Evolutionary conservation across 805 yeast genomes (phyloP).

Genomic region (Saccharomyces kudriavzevii): DNA sequence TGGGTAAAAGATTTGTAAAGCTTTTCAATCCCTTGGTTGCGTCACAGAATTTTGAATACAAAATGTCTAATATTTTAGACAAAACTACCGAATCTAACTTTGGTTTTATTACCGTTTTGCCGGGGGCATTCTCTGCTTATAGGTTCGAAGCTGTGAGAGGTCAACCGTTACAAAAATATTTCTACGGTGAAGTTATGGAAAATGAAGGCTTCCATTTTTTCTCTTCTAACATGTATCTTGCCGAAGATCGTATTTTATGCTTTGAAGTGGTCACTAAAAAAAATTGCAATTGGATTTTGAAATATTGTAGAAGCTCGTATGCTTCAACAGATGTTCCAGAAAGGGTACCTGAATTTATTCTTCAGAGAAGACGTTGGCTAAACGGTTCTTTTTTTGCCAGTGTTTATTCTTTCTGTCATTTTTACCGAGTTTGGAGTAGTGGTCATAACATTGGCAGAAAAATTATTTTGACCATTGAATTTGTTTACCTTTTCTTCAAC

Average conservation of each 20-base stretch:
- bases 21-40: conserved; percentile 84
- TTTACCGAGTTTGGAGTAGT: conserved; percentile 67
- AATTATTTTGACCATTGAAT: conserved; percentile 65
- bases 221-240: conserved; percentile 92
- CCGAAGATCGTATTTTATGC: conserved; percentile 93
- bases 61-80: conserved; percentile 88
- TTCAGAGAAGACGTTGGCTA: conserved; percentile 93
- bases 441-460: conserved; percentile 66
- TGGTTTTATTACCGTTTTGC: conserved; percentile 89
- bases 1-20: conserved; percentile 52
- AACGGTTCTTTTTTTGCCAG: conserved; percentile 96
- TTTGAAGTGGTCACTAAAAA: conserved; percentile 89
- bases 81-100: conserved; percentile 93
- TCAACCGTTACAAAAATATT: conserved; percentile 77
- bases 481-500: conserved; percentile 65
- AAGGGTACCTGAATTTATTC: conserved; percentile 70
- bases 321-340: conserved; percentile 97
- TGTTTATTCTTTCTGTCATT: conserved; percentile 73
- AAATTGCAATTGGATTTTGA: conserved; percentile 63
- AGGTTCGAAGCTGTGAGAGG: conserved; percentile 78
- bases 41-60: conserved; percentile 94
- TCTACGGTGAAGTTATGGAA: conserved; percentile 79
- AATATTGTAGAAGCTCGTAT: conserved; percentile 77
- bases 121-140: conserved; percentile 96
- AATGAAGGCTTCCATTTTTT: conserved; percentile 70